A percentile compares a stretch with the other conserved stretches of the same genome.
Evolutionary conservation across 2,329 filamentous ascomycete species (phyloP).

Genomic region (Colletotrichum shisoi): DNA sequence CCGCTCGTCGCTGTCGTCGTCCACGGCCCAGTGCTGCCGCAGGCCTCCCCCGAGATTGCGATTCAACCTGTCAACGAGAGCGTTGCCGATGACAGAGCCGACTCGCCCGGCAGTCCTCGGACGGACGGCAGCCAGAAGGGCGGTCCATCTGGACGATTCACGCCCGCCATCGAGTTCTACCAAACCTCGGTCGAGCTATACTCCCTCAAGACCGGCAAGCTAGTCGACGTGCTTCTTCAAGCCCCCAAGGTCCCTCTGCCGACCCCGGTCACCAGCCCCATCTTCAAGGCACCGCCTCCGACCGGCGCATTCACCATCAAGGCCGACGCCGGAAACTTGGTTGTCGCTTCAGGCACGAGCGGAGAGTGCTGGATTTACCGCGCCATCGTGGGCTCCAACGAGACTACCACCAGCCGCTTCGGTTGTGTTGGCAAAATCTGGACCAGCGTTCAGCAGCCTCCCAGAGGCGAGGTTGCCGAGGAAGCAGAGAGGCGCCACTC

Average conservation of each 20-base stretch:
- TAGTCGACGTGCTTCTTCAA: constrained; percentile 76
- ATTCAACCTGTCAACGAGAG: constrained; percentile 50
- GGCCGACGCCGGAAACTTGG: constrained; percentile 74
- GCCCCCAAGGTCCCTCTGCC: constrained; percentile 69
- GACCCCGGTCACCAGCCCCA: constrained; percentile 65
- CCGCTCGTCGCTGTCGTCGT: constrained; percentile 82
- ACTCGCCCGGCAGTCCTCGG: constrained; percentile 54
- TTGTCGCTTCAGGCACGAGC: constrained; percentile 80
- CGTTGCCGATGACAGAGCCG: constrained; percentile 52
- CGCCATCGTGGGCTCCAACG: constrained; percentile 56
- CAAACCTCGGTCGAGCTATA: constrained; percentile 91
- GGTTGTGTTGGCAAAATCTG: constrained; percentile 87
- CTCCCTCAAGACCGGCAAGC: constrained; percentile 77
- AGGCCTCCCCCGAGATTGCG: constrained; percentile 48
- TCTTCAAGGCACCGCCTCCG: constrained; percentile 73
- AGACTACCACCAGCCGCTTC: constrained; percentile 56
- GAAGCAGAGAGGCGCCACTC: constrained; percentile 56
- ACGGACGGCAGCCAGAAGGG: constrained; percentile 52
- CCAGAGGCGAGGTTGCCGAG: constrained; percentile 57
- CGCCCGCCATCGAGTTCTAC: constrained; percentile 66
- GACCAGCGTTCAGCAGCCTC: constrained; percentile 78
- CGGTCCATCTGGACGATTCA: constrained; percentile 47
- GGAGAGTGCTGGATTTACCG: constrained; percentile 86
- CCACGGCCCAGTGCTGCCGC: constrained; percentile 74
- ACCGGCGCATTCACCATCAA: constrained; percentile 77